Evolutionary conservation across 768 basidiomycete species (phyloP).

Genomic region (Pisolithus tinctorius): DNA sequence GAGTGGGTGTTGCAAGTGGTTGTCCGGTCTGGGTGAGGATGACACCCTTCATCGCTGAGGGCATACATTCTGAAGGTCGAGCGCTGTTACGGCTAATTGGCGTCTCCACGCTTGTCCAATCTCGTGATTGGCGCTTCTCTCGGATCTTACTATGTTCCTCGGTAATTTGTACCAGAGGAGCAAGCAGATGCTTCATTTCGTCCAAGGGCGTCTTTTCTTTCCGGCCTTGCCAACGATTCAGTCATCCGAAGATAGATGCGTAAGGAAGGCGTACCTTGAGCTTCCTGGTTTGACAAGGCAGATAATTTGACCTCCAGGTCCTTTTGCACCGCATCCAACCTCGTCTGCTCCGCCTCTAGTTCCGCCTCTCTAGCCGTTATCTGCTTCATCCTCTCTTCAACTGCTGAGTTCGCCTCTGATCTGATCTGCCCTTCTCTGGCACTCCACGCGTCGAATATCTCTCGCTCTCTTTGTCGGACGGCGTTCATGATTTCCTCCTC

Average conservation of each 20-base stretch:
- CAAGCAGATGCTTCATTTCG: conserved; percentile 67
- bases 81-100: conserved; percentile 39
- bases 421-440: conserved; percentile 44
- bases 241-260: background rate
- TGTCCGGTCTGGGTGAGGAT: conserved; percentile 76
- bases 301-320: conserved; percentile 47
- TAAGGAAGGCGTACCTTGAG: conserved; percentile 6
- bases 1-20: conserved; percentile 62
- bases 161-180: conserved; percentile 38
- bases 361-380: conserved; percentile 47
- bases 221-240: conserved; percentile 25
- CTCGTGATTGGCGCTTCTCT: conserved; percentile 10
- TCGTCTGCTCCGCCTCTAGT: conserved; percentile 42
- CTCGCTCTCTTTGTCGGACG: conserved; percentile 55
- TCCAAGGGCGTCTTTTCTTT: conserved; percentile 59
- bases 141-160: conserved; percentile 21
- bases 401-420: conserved; percentile 38
- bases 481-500: conserved; percentile 71
- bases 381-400: conserved; percentile 40
- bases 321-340: conserved; percentile 38
- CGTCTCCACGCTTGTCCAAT: conserved; percentile 35
- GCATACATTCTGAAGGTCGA: conserved; percentile 21
- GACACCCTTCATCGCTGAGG: conserved; percentile 69
- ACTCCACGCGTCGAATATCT: conserved; percentile 56
- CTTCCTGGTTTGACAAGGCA: conserved; percentile 34